These are phyloP conservation scores for Paramyrothecium sp. DNA, from an alignment of 2,329 filamentous ascomycete genomes.

Conservation along the genomic window DNA sequence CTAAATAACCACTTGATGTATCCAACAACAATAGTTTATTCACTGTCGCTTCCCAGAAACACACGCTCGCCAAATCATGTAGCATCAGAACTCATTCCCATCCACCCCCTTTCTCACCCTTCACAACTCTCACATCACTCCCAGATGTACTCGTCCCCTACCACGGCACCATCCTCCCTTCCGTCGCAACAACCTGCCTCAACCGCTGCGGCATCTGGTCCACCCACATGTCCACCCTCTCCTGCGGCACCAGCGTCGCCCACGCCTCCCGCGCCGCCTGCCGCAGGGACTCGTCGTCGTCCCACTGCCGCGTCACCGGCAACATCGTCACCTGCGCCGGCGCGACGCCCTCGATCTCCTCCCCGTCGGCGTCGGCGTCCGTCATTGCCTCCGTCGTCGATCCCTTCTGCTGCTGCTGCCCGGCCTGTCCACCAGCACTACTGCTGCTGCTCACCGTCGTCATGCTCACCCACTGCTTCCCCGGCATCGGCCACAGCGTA, in stretches of 20 bases:
- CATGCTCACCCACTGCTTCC: constrained; percentile 30
- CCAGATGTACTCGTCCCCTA: constrained; percentile 5
- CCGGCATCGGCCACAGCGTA: constrained; percentile 27
- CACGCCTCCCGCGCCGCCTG: constrained; percentile 28
- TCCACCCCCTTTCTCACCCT: neutral
- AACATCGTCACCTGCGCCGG: neutral
- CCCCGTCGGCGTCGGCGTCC: neutral
- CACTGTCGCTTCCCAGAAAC: no score
- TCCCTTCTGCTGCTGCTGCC: no score
- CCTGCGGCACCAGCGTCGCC: constrained; percentile 25
- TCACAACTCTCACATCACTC: neutral
- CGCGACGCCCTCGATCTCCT: neutral
- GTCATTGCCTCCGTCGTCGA: no score
- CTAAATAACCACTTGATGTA: no score
- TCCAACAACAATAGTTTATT: no score
- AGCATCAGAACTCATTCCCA: neutral
- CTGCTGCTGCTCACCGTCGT: constrained; percentile 1
- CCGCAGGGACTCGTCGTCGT: constrained; percentile 28
- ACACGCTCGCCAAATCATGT: no score
- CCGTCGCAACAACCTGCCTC: constrained; percentile 26
- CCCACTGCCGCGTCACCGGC: neutral
- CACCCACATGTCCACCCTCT: constrained; percentile 33
- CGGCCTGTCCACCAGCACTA: no score
- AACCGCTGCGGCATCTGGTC: constrained; percentile 34
- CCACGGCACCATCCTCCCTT: constrained; percentile 31